A percentile compares a stretch with the other conserved stretches of the same genome.
These are phyloP conservation scores for Pseudocercospora crystallina DNA, from an alignment of 2,329 filamentous ascomycete genomes.

Conservation along the genomic window DNA sequence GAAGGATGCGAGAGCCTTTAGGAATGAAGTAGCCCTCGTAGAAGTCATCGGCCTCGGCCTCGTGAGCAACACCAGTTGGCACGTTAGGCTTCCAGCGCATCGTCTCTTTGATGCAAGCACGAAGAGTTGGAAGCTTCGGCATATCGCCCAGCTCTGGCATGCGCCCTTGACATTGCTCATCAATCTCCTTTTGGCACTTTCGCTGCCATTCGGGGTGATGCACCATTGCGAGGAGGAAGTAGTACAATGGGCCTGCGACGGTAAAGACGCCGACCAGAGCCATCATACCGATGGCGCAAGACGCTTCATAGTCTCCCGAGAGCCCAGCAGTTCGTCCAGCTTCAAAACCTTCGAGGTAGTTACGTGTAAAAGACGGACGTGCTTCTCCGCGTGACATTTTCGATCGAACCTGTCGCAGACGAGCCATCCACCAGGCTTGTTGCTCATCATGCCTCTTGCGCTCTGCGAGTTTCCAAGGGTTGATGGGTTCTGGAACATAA, in stretches of 20 bases:
- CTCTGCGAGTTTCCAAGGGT: constrained; percentile 57
- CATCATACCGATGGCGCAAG: constrained; percentile 37
- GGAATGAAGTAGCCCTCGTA: constrained; percentile 21
- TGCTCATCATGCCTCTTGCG: constrained; percentile 55
- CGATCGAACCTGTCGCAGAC: constrained; percentile 38
- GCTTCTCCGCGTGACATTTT: constrained; percentile 45
- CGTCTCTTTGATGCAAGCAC: constrained; percentile 43
- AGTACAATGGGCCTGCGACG: constrained; percentile 32
- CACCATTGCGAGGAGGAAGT: constrained; percentile 44
- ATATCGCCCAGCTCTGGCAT: constrained; percentile 31
- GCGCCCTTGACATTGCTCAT: constrained; percentile 26
- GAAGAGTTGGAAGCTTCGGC: constrained; percentile 36
- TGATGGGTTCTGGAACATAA: constrained; percentile 47
- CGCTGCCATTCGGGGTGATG: constrained; percentile 51
- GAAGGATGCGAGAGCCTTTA: constrained; percentile 53
- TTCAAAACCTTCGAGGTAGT: constrained; percentile 42
- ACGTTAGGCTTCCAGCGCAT: constrained; percentile 46
- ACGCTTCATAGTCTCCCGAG: constrained; percentile 38
- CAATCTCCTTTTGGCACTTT: constrained; percentile 36
- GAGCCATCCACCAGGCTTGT: constrained; percentile 54
- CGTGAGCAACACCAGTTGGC: constrained; percentile 56
- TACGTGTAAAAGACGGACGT: constrained; percentile 43
- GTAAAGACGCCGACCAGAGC: constrained; percentile 38
- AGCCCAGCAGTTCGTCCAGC: constrained; percentile 32
- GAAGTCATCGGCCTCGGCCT: constrained; percentile 44